Base-by-base conservation (phyloP, 2,329 filamentous ascomycete genomes). In the Cladosporium sp. region DNA sequence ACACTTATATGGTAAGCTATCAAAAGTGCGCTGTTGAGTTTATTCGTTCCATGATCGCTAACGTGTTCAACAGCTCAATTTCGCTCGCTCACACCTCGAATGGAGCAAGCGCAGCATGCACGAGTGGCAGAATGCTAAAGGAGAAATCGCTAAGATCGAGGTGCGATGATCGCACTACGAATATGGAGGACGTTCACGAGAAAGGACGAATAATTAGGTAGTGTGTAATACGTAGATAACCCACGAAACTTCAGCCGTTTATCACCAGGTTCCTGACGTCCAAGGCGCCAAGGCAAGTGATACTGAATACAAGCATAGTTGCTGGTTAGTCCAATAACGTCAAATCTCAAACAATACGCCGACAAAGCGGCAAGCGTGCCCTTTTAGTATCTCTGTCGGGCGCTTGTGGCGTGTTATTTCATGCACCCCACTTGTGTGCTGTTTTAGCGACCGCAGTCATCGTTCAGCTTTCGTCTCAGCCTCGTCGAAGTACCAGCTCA, bases 41-140 rank as follows among this genome's bases (percentile, higher is more conserved):
- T 49, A 16, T 29, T n/a, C 12, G 29, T 29, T 18, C 23, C 14
- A 18, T 56, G 40, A 46, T 46, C n/a, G 40, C 61, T 63, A 44
- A 44, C 40, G 35, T 57, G 2, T 11, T 23, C 29, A 18, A 31
- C 72, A 97, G 93, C 87, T 97, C 73, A 91, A 92, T 35, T 97
- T 97, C 78, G 93, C 93, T 14, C 91, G 91, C 78, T 94, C 91
- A 77, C 93, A 97, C 76, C 88, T 97, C 67, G 92, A 97, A 77
- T 97, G 93, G 93, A 94, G 93, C 3, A 91, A 89, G 78, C 93
- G 94, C 78, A 93, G 91, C 78, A 88, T 93, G 75, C 92, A 94
- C 73, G 92, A 92, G 7, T 97, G 93, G 93, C 91, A 94, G 73
- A 93, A 97, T 76, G 93, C 93, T 1, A 90, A 89, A 72, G 87